Base-by-base conservation (phyloP, 2,329 filamentous ascomycete genomes). In the Camillea tinctor region DNA sequence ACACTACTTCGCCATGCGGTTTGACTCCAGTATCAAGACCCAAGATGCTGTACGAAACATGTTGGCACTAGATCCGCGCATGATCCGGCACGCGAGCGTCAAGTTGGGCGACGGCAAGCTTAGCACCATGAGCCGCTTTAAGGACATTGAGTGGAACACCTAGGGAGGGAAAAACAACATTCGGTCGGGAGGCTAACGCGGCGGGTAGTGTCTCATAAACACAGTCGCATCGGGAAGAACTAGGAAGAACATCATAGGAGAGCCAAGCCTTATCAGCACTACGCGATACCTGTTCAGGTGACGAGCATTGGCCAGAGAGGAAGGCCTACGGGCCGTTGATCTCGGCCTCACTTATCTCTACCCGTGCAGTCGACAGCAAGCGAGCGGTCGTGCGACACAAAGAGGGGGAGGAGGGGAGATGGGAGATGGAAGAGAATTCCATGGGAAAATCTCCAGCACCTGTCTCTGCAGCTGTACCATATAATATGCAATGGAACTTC, bases 1-100 rank as follows among this genome's bases (percentile, higher is more conserved):
- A 58, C 93, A 98, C 81, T 96, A 99, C 84, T 99, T 99, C 77
- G 90, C 96, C 72, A 91, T 99, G 90, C 91, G 95, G 69, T 99
- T 97, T 82, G 95, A 99, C 76, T 80, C 89, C 59, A 90, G 88
- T 61, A 79, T 88, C 7, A 76, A 81, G 55, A 88, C 91, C 7
- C 94, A 98, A 77, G 80, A 90, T 66, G 82, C 87, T 50, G 84
- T 99, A 49, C 84, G 89, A 63, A 84, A 83, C 62, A 94, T 91
- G 19, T 82, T 99, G 66, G 84, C 86, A 55, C 82, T 96, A 67
- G 95, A 99, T 78, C 94, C 95, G 49, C 84, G 95, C 59, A 91
- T 98, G 86, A 90, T 99, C 64, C 87, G 93, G 60, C 89, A 93
- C 70, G 88, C 88, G 23, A 88, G 94, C 61, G 93, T 98, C 60